Evolutionary conservation across 2,329 filamentous ascomycete species (phyloP).

Genomic region (Alternaria brassicae): DNA sequence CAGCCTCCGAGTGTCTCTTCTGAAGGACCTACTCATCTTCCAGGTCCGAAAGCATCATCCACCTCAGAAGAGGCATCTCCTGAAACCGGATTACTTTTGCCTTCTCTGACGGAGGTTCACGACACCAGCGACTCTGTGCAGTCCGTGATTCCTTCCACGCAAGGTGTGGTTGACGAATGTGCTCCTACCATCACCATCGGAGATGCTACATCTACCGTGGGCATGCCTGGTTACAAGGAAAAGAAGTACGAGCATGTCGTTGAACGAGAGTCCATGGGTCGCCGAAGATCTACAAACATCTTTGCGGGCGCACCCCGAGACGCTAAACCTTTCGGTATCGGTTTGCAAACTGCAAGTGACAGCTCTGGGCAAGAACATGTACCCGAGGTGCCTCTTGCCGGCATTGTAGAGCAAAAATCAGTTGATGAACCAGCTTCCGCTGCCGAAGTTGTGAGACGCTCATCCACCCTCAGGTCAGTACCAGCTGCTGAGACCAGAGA

Average conservation of each 20-base stretch:
- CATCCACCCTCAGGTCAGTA: conserved; percentile 15
- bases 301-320: conserved; percentile 12
- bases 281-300: conserved; percentile 23
- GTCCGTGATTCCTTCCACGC: neutral
- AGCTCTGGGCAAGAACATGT: neutral
- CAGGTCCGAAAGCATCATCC: neutral
- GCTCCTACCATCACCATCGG: conserved; percentile 16
- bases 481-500: conserved; percentile 30
- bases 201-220: conserved; percentile 7
- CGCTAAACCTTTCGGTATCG: conserved; percentile 10
- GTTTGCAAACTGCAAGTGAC: neutral
- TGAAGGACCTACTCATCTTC: neutral
- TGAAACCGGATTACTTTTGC: neutral
- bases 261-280: conserved; percentile 7
- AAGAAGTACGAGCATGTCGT: neutral
- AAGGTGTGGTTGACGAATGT: neutral
- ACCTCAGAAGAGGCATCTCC: neutral
- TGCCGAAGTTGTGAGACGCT: conserved; percentile 26
- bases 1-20: neutral
- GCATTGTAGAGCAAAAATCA: conserved; percentile 3
- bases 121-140: neutral
- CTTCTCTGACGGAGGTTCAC: neutral
- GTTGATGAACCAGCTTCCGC: conserved; percentile 2
- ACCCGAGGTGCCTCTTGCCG: conserved; percentile 1
- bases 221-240: neutral